A percentile compares a stretch with the other conserved stretches of the same genome.
Evolutionary conservation across 2,329 filamentous ascomycete genomes (phyloP).

Genomic region (Alternaria longipes): DNA sequence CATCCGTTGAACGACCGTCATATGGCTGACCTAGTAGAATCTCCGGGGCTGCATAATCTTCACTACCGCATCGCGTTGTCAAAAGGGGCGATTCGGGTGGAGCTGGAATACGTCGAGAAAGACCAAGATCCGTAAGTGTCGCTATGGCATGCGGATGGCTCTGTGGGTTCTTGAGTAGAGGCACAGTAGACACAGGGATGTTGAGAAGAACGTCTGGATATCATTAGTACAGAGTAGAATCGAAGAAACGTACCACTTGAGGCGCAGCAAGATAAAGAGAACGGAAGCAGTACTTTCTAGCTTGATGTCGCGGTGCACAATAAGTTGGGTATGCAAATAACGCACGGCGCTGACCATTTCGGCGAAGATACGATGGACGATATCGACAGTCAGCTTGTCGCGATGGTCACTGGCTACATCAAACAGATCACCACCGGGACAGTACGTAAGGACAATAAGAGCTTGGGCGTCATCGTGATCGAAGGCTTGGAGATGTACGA

Average conservation of each 20-base stretch:
- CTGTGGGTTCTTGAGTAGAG: slow-evolving; percentile 72
- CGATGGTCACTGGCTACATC: slow-evolving; percentile 82
- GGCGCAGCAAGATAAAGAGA: slow-evolving; percentile 20
- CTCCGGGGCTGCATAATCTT: slow-evolving; percentile 96
- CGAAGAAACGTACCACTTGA: slow-evolving; percentile 32
- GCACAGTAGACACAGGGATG: slow-evolving; percentile 72
- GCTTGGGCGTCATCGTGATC: slow-evolving; percentile 84
- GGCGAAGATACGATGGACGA: slow-evolving; percentile 87
- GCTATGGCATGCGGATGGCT: slow-evolving; percentile 83
- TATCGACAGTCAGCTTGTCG: slow-evolving; percentile 70
- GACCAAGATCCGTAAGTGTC: slow-evolving; percentile 89
- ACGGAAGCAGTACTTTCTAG: slow-evolving; percentile 79
- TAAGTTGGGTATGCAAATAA: slow-evolving; percentile 84
- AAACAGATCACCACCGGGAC: slow-evolving; percentile 92
- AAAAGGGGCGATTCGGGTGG: slow-evolving; percentile 82
- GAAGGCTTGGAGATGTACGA: slow-evolving; percentile 92
- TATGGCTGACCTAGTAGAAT: slow-evolving; percentile 96
- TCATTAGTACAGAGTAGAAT: slow-evolving; percentile 40
- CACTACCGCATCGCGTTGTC: slow-evolving; percentile 92
- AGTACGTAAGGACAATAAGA: slow-evolving; percentile 88
- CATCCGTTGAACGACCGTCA: slow-evolving; percentile 89
- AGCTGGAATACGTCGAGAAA: slow-evolving; percentile 81
- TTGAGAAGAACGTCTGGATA: slow-evolving; percentile 87
- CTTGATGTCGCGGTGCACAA: slow-evolving; percentile 97
- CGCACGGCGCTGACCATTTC: slow-evolving; percentile 85